Base-by-base conservation (phyloP, 2,329 filamentous ascomycete species). In the Xylariaceae sp. region DNA sequence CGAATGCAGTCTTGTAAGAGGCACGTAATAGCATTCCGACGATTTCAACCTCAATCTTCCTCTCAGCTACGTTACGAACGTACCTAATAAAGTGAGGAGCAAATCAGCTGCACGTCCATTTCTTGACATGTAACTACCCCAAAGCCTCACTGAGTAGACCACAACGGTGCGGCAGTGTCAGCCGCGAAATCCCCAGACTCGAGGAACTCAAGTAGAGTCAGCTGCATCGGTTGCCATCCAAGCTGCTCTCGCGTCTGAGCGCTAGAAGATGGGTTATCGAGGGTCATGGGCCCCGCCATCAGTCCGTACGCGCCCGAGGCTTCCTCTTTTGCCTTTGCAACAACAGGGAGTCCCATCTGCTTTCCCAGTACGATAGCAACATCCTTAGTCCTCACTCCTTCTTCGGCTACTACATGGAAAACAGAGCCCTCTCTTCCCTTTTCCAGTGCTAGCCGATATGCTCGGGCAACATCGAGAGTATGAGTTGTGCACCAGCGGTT, bases 401-500 rank as follows among this genome's bases (percentile, higher is more conserved):
- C 52, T 6, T 54, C 22, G 17, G 52, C 52, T 7, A 51, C 48
- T 12, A 45, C 9, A 13, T 54, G 52, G 22, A 48, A 54, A 16
- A 51, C 36, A 28, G 52, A 47, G 7, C 52, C 52, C 6, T 38
- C 40, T 41, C 33, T 33, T 7, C 39, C 44, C 11, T 31, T 48
- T 18, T 51, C 52, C 6, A 51, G 19, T 12, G 52, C 52, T 14
- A 51, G 52, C 3, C 48, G 48, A 50, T 54, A 54, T 2, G 45
- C 44, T 34, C 14, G 39, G 14, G 52, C 52, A 34, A 47, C 22
- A 47, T 54, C 52, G 14, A 47, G 31, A 19, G 39, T 41, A 22
- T 54, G 52, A 11, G 45, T 36, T 11, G 48, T 44, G 14, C 22
- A 31, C 52, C 52, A 54, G 34, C 51, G 51, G 36, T 50, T 54